Evolutionary conservation across 2,329 filamentous ascomycete species (phyloP).

Genomic region (Microcyclospora pomicola): DNA sequence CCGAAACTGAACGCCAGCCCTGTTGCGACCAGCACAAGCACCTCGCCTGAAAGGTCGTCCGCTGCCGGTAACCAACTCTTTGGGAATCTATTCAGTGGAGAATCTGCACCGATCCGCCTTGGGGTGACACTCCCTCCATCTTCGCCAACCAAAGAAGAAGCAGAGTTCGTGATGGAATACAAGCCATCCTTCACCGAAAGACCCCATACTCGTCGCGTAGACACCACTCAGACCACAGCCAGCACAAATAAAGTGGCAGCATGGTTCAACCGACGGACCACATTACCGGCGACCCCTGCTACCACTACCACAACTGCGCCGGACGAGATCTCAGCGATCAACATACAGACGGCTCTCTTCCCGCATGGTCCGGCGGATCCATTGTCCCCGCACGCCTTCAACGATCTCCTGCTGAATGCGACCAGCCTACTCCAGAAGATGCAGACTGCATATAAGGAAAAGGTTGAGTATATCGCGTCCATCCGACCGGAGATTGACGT

Average conservation of each 20-base stretch:
- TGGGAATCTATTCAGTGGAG: constrained; percentile 21
- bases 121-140: constrained; percentile 17
- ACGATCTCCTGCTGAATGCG: constrained; percentile 43
- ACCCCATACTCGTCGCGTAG: constrained; percentile 6
- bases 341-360: constrained; percentile 41
- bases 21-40: constrained; percentile 4
- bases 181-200: constrained; percentile 20
- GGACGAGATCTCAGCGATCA: constrained; percentile 42
- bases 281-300: constrained; percentile 4
- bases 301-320: constrained; percentile 1
- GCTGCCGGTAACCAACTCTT: constrained; percentile 13
- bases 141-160: constrained; percentile 17
- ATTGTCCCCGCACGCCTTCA: constrained; percentile 39
- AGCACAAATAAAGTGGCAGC: constrained; percentile 6
- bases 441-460: constrained; percentile 42
- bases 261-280: constrained; percentile 21
- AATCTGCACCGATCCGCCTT: constrained; percentile 21
- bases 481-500: constrained; percentile 41
- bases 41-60: constrained; percentile 6
- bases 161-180: constrained; percentile 24
- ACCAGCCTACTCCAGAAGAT: constrained; percentile 40
- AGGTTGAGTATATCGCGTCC: constrained; percentile 36
- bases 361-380: constrained; percentile 37
- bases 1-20: constrained; percentile 14
- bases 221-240: constrained; percentile 2